Evolutionary conservation across 163 green algal species (phyloP), one percentile per base, ranked within the genome.

Genomic region (Trebouxiophyceae sp.): DNA sequence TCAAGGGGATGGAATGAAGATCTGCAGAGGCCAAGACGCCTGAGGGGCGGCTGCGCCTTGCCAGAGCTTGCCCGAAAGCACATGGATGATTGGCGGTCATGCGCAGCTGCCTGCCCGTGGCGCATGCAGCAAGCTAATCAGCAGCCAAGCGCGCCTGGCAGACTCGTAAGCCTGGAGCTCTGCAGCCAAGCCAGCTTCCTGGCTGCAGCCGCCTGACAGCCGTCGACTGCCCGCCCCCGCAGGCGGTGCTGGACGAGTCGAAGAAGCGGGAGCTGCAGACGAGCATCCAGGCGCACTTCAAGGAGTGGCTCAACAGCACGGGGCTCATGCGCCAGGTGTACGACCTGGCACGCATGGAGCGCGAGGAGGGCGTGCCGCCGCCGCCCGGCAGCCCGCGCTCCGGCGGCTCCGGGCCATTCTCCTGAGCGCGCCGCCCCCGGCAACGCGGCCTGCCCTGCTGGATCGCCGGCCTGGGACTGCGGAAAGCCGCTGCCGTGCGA

Each of bases 261-360:
- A 63, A 75, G 28, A 85, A 86, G 60, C 64, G 72, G 2, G 80
- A 87, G 62, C 72, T 95, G 45, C 87, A 91, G 71, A 65, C 32
- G 5, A 77, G 82, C 24, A 91, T 95, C 34, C 86, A 93, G 74
- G 71, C 74, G 16, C 73, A 86, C 69, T 95, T 95, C 77, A 87
- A 89, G 68, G 87, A 93, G 22, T 95, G 87, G 87, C 79, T 95
- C 61, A 71, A 86, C 47, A 67, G 65, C 26, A 81, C 68, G 3
- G 80, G 77, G 29, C 74, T 73, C 62, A 91, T 94, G 66, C 75
- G 86, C 16, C 79, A 92, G 64, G 78, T 95, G 39, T 93, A 93
- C 69, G 87, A 96, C 77, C 78, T 96, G n/a, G 87, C 84, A 2
- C 85, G 85, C 19, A 78, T 91, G 65, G 89, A 96, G 67, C 75